Conservation (phyloP, 441 rosid genomes). For the Bruguiera hainesii region DNA sequence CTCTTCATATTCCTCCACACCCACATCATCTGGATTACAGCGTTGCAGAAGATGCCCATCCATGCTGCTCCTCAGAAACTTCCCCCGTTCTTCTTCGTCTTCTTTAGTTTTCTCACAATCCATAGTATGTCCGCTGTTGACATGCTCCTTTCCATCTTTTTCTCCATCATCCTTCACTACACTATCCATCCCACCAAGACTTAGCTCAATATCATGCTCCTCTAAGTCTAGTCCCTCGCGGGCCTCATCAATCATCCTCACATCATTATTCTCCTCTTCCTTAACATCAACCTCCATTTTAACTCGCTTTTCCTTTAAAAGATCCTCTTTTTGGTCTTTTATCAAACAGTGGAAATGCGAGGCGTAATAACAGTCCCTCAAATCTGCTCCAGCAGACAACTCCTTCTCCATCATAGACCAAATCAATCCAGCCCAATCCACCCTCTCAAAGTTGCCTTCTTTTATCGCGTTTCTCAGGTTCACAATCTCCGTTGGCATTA, state of each 20-base stretch:
- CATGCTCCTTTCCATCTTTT: constrained; percentile 25
- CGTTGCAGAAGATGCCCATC: constrained; percentile 32
- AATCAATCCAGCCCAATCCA: constrained; percentile 76
- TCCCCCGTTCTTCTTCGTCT: constrained; percentile 27
- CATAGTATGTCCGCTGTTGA: constrained; percentile 15
- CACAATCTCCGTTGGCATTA: constrained; percentile 58
- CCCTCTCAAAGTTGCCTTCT: constrained; percentile 64
- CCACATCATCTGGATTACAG: constrained; percentile 17
- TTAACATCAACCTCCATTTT: constrained; percentile 35
- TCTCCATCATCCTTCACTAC: constrained; percentile 13
- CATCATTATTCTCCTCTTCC: constrained; percentile 29
- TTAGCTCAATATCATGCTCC: constrained; percentile 50
- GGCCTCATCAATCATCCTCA: constrained; percentile 17
- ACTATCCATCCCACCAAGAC: constrained; percentile 33
- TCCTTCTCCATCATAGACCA: constrained; percentile 97
- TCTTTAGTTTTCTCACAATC: constrained; percentile 31
- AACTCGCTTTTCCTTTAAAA: constrained; percentile 34
- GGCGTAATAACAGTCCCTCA: constrained; percentile 72
- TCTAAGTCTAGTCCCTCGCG: constrained; percentile 29
- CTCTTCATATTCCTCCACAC: constrained; percentile 5
- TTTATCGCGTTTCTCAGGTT: constrained; percentile 41
- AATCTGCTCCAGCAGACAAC: constrained; percentile 33
- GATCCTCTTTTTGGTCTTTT: constrained; percentile 40
- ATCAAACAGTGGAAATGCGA: constrained; percentile 81
- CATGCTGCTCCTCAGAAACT: constrained; percentile 27